Percentiles rank a stretch among this genome's conserved stretches.
These are phyloP conservation scores for Colletotrichum tropicicola DNA, from an alignment of 2,329 filamentous ascomycete genomes.

Conservation along the genomic window DNA sequence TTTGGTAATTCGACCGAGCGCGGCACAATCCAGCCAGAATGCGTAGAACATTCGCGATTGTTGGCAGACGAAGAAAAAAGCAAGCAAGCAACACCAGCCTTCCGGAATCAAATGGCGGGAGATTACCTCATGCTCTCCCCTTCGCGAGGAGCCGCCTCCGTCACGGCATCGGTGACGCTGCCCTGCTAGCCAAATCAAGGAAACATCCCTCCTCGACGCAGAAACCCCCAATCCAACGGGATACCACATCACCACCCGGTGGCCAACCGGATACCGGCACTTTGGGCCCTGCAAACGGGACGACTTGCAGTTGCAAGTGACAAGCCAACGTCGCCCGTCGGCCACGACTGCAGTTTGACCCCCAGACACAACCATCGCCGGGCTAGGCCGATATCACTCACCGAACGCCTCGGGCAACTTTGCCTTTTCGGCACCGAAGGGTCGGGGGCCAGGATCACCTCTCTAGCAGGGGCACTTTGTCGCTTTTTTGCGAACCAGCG, in stretches of 20 bases:
- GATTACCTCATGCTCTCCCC: slow-evolving; percentile 19
- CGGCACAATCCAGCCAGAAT: no score
- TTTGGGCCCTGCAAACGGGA: neutral
- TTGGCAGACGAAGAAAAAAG: no score
- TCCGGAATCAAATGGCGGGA: neutral
- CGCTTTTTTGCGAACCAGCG: no score
- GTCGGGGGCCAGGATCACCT: no score
- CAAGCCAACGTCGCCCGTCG: no score
- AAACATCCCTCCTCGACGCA: neutral
- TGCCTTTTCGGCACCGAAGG: slow-evolving; percentile 15
- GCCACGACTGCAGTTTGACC: neutral
- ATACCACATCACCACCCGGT: neutral
- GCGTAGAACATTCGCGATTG: no score
- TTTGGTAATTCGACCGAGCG: no score
- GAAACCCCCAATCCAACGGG: neutral
- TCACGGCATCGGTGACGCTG: slow-evolving; percentile 20
- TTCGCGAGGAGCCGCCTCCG: slow-evolving; percentile 4
- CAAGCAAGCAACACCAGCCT: neutral
- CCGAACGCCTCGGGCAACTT: slow-evolving; percentile 12
- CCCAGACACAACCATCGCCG: neutral
- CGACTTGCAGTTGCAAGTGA: no score
- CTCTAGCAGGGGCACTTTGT: no score
- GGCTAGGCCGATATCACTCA: slow-evolving; percentile 20
- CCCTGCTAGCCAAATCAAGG: slow-evolving; percentile 8
- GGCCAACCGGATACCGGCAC: neutral